Conservation (phyloP, 371 early-diverging fungal genomes). For the Mucor indicus region DNA sequence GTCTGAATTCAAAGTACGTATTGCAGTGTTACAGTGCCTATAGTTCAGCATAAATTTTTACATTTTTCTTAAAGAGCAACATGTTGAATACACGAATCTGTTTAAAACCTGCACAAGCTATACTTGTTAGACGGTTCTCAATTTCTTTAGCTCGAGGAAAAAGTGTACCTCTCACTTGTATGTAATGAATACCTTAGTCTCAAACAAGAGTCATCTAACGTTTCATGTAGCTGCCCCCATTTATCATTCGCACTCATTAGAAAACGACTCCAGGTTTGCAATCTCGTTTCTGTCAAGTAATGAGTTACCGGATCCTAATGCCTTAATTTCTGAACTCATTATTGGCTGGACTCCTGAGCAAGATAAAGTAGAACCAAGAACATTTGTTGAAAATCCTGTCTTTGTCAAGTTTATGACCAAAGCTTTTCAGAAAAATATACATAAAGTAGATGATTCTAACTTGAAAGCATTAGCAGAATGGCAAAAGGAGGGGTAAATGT, state of each 20-base stretch:
- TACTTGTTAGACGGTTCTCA: no score
- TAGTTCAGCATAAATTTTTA: no score
- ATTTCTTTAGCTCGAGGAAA: no score
- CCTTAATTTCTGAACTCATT: conserved; percentile 22
- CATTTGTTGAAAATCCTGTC: conserved; percentile 41
- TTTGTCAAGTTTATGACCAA: conserved; percentile 41
- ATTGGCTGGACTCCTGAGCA: conserved; percentile 40
- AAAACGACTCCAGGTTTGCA: conserved; percentile 5
- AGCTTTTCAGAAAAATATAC: conserved; percentile 37
- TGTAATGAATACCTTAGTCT: no score
- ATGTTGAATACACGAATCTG: no score
- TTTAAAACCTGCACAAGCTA: no score
- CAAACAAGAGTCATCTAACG: no score
- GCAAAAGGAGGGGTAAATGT: conserved; percentile 51
- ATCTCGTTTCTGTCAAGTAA: conserved; percentile 13
- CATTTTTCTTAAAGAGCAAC: no score
- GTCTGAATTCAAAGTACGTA: no score
- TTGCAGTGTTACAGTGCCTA: no score
- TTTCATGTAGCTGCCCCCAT: conserved; percentile 5
- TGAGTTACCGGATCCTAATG: not conserved
- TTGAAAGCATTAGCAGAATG: conserved; percentile 52
- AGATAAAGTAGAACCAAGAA: conserved; percentile 21
- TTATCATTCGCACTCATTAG: conserved; percentile 8
- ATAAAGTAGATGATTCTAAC: conserved; percentile 32
- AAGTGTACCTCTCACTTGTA: no score